Evolutionary conservation across 371 early-diverging fungal species (phyloP).

Genomic region (Batkoa obscura): DNA sequence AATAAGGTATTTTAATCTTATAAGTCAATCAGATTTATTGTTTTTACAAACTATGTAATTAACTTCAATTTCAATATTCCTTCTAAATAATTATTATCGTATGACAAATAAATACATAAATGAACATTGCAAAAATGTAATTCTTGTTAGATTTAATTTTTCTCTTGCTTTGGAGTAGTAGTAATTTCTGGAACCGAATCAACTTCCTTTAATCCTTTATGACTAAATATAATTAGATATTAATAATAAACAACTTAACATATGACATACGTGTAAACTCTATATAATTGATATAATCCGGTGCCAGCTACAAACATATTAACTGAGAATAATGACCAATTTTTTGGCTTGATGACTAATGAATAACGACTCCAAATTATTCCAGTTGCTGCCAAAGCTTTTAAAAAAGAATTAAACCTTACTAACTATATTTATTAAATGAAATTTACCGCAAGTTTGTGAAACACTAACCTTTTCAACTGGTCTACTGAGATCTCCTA

Average conservation of each 20-base stretch:
- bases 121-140: too few species aligned
- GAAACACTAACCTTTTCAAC: conserved; percentile 73
- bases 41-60: too few species aligned
- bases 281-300: conserved; percentile 59
- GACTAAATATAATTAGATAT: too few species aligned
- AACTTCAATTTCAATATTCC: too few species aligned
- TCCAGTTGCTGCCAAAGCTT: conserved; percentile 83
- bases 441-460: conserved; percentile 44
- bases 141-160: too few species aligned
- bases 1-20: too few species aligned
- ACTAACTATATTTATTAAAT: background rate
- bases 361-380: conserved; percentile 93
- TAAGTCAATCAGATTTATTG: too few species aligned
- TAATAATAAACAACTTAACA: background rate
- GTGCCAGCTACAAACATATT: conserved; percentile 86
- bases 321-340: conserved; percentile 71
- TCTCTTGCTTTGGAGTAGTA: too few species aligned
- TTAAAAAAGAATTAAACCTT: background rate
- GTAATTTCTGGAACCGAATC: too few species aligned
- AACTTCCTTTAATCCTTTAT: too few species aligned
- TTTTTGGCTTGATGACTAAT: conserved; percentile 77
- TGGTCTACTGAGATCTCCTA: conserved; percentile 78
- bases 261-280: conserved; percentile 26
- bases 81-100: too few species aligned
- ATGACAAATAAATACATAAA: too few species aligned